Evolutionary conservation across 1,284 basidiomycete species (phyloP).

Genomic region (Ganoderma leucocontextum): DNA sequence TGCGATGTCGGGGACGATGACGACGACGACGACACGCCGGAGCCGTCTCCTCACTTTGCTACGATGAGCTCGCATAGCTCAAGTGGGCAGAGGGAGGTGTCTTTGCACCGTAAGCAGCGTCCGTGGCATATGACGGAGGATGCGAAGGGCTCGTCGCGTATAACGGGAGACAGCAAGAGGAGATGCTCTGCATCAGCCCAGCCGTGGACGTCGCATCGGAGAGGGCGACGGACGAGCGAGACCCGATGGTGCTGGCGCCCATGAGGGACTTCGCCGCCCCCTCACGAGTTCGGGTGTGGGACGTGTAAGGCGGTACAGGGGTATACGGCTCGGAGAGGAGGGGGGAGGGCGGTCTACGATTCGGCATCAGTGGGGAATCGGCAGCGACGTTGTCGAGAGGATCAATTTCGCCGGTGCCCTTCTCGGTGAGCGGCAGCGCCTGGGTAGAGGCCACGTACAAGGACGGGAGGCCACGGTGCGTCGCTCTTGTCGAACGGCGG

Average conservation of each 20-base stretch:
- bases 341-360: not conserved
- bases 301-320: not conserved
- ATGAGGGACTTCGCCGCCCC: not conserved
- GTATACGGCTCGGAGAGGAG: not conserved
- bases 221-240: not conserved
- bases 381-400: not conserved
- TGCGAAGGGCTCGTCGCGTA: not conserved
- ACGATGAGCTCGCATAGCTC: not conserved
- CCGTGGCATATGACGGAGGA: not conserved
- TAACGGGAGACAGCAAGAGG: not conserved
- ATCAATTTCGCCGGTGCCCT: too few species aligned
- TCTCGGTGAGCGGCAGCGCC: not conserved
- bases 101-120: not conserved
- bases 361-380: not conserved
- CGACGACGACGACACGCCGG: not conserved
- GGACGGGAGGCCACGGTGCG: not conserved
- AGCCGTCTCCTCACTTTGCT: not conserved
- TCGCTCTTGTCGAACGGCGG: slow-evolving; percentile 12
- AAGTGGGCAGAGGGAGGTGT: not conserved
- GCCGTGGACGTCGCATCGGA: not conserved
- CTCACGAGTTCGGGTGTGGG: not conserved
- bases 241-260: not conserved
- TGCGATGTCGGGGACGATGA: too few species aligned
- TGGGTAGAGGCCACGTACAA: not conserved
- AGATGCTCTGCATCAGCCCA: not conserved